phyloP scores from a whole-genome alignment of 495 filamentous ascomycete species.

The Penicillium longicatenatum region DNA sequence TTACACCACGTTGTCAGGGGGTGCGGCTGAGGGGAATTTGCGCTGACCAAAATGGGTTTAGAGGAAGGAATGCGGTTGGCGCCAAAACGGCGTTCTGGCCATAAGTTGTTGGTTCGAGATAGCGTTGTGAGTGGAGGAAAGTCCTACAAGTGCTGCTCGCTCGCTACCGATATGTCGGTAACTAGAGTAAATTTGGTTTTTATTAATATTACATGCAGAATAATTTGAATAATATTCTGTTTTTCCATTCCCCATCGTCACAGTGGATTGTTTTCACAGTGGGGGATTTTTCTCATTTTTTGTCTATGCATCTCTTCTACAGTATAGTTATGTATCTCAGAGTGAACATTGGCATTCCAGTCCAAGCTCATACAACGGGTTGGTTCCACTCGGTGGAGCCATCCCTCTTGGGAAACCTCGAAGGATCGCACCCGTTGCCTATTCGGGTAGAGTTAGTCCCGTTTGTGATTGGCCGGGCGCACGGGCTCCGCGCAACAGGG shows the following conservation, averaged over 20 bases:
- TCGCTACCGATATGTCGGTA: slow-evolving; percentile 17
- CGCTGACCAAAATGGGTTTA: neutral
- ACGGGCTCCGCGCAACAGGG: neutral
- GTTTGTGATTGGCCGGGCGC: neutral
- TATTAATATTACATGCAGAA: neutral
- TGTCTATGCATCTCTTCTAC: neutral
- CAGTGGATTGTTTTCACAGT: too few species aligned
- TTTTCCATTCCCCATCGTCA: neutral
- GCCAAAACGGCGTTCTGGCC: slow-evolving; percentile 7
- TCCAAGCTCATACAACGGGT: neutral
- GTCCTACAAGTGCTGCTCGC: neutral
- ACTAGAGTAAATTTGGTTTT: slow-evolving; percentile 6
- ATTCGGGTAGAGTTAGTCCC: neutral
- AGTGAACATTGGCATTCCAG: neutral
- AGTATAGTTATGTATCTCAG: neutral
- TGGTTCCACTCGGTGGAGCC: neutral
- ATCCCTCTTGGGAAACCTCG: slow-evolving; percentile 17
- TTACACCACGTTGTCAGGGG: slow-evolving; percentile 12
- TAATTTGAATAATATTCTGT: neutral
- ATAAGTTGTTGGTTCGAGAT: slow-evolving; percentile 2
- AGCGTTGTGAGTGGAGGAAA: slow-evolving; percentile 3
- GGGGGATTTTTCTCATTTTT: neutral
- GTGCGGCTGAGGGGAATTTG: slow-evolving; percentile 31
- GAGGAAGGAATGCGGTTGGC: slow-evolving; percentile 4
- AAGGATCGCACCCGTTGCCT: slow-evolving; percentile 18